Evolutionary conservation across 1,284 basidiomycete genomes (phyloP), one percentile per base, ranked within the genome.

Genomic region (Ceratobasidium theobromae): DNA sequence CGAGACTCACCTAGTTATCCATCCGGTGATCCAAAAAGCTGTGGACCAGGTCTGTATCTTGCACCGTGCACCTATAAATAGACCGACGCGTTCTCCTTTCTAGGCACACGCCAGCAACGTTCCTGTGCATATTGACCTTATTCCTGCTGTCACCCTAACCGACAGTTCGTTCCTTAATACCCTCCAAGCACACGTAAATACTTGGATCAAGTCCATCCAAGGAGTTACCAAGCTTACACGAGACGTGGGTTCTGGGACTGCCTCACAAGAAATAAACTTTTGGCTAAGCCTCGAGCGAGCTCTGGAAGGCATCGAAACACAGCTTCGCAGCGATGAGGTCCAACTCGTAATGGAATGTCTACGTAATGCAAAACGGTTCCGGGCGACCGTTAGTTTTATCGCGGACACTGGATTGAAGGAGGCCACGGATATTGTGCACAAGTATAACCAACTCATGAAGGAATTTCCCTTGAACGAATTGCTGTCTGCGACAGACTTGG

Each of bases 171-270:
- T 99, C 79, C 86, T 99, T 65, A 99, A 98, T 76, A 87, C 89
- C 38, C 84, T 99, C 1, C 96, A 98, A 73, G 84, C 85, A 12
- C 92, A 98, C 71, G 96, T 99, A 72, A 98, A 98, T 76, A 84
- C 86, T 18, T 99, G 96, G 97, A 97, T 99, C 79, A 98, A 98
- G 77, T 91, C 95, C 66, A 96, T 99, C 58, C 96, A 98, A 77
- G 87, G 91, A 0, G 94, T 99, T 66, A 98, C 97, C 16, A 97
- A 96, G 74, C 85, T 99, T 16, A 86, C 85, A 1, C 84, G 96
- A 32, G 95, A 98, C 72, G 95, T 98, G n/a, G 84, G 88, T 0
- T 93, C 91, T 1, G 97, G 96, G 0, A 98, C 95, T 0, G 95
- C 97, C 1, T 95, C 93, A 0, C 97, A 99, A 74, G 96, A 99